Evolutionary conservation across 2,329 filamentous ascomycete species (phyloP).

Genomic region (Xenoacremonium recifei): DNA sequence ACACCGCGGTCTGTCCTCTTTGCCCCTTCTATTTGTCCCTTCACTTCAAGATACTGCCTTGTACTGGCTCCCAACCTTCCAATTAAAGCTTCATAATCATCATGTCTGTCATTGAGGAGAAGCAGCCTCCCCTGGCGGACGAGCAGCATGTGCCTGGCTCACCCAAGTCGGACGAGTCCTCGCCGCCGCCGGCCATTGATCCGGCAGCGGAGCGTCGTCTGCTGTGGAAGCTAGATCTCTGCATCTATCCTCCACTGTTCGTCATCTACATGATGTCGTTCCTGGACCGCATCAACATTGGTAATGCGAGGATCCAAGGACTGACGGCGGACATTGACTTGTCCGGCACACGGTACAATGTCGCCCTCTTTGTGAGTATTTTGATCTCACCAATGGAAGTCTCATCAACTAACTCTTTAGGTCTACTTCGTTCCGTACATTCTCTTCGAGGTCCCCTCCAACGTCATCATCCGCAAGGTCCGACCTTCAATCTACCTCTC

Average conservation of each 20-base stretch:
- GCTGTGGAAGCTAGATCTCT: slow-evolving; percentile 40
- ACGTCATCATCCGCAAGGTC: slow-evolving; percentile 42
- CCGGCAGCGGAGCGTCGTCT: slow-evolving; percentile 33
- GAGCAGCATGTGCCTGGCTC: slow-evolving; percentile 12
- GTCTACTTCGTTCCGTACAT: slow-evolving; percentile 42
- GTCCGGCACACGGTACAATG: slow-evolving; percentile 41
- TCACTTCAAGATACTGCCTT: too few relatives aligned
- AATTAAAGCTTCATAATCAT: too few relatives aligned
- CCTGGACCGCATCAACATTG: slow-evolving; percentile 45
- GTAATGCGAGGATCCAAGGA: slow-evolving; percentile 46
- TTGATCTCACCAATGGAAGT: neutral
- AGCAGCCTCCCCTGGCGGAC: slow-evolving; percentile 10
- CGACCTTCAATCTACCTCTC: slow-evolving; percentile 38
- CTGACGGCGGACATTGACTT: slow-evolving; percentile 41
- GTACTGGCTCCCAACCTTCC: neutral
- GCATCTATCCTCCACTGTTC: slow-evolving; percentile 40
- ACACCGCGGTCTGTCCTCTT: too few relatives aligned
- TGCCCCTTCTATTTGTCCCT: neutral
- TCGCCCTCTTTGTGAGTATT: slow-evolving; percentile 35
- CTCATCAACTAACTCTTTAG: slow-evolving; percentile 9
- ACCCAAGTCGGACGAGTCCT: slow-evolving; percentile 5
- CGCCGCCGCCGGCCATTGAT: slow-evolving; percentile 30
- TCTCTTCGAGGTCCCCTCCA: slow-evolving; percentile 44
- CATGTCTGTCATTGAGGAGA: slow-evolving; percentile 18
- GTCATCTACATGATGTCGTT: slow-evolving; percentile 42